Base-by-base conservation (phyloP, 192 early-diverging fungal genomes). In the Phlyctochytrium arcticum region DNA sequence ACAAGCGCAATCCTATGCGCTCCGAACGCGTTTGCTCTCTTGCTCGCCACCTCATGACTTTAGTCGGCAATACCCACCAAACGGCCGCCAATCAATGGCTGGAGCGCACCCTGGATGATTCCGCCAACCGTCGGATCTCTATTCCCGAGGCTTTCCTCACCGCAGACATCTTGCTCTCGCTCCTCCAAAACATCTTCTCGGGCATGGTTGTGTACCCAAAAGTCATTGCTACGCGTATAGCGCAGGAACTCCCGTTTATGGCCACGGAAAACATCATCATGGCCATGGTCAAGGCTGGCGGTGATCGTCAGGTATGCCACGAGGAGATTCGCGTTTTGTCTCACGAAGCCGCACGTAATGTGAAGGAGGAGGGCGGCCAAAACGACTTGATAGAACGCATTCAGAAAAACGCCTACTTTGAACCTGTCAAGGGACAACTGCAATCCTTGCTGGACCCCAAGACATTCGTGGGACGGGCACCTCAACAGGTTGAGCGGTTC, bases 261-360 rank as follows among this genome's bases (percentile, higher is more conserved):
- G 96, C 96, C n/a, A 98, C 96, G 23, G 96, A 98, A 75, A 98
- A 98, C 79, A 84, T 98, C 51, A 98, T 98, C 76, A 98, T 98
- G 95, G 94, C 91, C 34, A 93, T 96, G 88, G 94, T 97, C 37
- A 93, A 93, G 82, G 89, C 87, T 71, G 94, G 92, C 36, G 96
- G 92, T 30, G 94, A 98, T 75, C 80, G 94, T 44, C 94, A 98
- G 73, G 87, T 86, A 53, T 96, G 93, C 67, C 96, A 98, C 75
- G 96, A 98, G 72, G 84, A 96, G 73, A 96, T 98, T 71, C 89
- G 96, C 55, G 94, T 98, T 21, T 80, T 98, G 9, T 88, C 85
- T 57, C 94, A 98, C 53, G 82, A 97, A 85, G 94, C 94, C 30
- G 96, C 91, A 36, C 75, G 78, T 8, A 84, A 87, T 2, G 96